Conservation (phyloP, 1,284 basidiomycete species). For the Ustilago esculenta region DNA sequence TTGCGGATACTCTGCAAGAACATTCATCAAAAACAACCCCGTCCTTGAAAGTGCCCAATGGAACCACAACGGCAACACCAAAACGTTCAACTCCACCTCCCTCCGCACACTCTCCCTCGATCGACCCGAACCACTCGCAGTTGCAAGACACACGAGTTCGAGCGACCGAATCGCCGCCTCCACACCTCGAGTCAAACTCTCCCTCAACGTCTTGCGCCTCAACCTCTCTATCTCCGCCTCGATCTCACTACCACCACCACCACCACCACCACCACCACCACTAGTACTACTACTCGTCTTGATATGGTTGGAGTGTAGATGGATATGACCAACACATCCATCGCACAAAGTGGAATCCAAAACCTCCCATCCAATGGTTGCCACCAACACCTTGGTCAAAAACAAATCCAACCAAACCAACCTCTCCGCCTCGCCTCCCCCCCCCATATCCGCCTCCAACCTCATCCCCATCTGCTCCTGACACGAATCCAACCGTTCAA, state of each 20-base stretch:
- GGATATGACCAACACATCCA: constrained; percentile 26
- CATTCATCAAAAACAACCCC: constrained; percentile 35
- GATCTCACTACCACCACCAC: constrained; percentile 7
- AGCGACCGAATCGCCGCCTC: constrained; percentile 27
- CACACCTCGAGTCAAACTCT: constrained; percentile 23
- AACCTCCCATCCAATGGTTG: constrained; percentile 36
- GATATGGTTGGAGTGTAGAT: too few relatives aligned
- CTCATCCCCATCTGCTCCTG: constrained; percentile 37
- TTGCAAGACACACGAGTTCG: constrained; percentile 27
- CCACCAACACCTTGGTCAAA: constrained; percentile 25
- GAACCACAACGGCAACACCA: constrained; percentile 40
- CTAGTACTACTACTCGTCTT: too few relatives aligned
- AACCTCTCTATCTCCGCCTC: constrained; percentile 26
- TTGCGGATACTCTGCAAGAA: constrained; percentile 35
- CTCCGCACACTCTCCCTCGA: not conserved
- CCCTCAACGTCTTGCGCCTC: constrained; percentile 14
- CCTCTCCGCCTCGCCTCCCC: constrained; percentile 27
- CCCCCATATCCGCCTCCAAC: constrained; percentile 25
- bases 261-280: not conserved
- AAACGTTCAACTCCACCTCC: constrained; percentile 22
- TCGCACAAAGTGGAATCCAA: constrained; percentile 42
- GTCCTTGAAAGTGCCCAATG: constrained; percentile 36
- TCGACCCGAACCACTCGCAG: not conserved
- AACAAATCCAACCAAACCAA: constrained; percentile 37
- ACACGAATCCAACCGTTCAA: constrained; percentile 32